These are phyloP conservation scores for Plasmodium adleri DNA, from an alignment of 169 alveolate species.

Conservation along the genomic window DNA sequence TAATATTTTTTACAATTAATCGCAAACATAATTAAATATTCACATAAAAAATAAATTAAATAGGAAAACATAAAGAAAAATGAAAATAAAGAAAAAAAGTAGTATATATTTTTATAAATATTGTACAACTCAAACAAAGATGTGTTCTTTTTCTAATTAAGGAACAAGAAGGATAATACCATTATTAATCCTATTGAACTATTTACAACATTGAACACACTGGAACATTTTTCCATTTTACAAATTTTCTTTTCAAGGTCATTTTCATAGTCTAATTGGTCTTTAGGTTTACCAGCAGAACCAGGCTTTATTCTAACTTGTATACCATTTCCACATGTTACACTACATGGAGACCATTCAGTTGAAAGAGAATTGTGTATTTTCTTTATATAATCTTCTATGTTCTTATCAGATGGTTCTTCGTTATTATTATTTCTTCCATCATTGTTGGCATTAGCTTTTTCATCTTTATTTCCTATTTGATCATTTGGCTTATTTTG, in stretches of 20 bases:
- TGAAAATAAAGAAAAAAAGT: background rate
- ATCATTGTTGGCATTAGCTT: background rate
- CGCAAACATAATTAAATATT: conserved; percentile 21
- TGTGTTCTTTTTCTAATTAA: conserved; percentile 34
- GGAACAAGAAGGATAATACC: conserved; percentile 31
- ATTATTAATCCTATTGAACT: conserved; percentile 55
- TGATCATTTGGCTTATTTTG: background rate
- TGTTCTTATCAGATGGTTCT: conserved; percentile 8
- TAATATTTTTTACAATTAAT: background rate
- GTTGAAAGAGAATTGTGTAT: background rate
- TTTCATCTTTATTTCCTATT: background rate
- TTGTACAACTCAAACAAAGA: no score
- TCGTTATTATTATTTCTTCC: background rate
- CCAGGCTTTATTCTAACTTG: conserved; percentile 20
- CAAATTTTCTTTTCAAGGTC: conserved; percentile 56
- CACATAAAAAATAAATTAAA: conserved; percentile 17
- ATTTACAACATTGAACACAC: conserved; percentile 57
- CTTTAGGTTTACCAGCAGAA: background rate
- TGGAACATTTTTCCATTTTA: conserved; percentile 45
- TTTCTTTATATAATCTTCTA: conserved; percentile 7
- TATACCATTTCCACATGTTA: conserved; percentile 65
- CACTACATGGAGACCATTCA: conserved; percentile 68
- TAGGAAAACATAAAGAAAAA: conserved; percentile 10
- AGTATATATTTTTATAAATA: conserved; percentile 1
- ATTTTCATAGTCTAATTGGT: background rate